These are phyloP conservation scores for Alectoria sarmentosa DNA, from an alignment of 495 filamentous ascomycete genomes.

Conservation along the genomic window DNA sequence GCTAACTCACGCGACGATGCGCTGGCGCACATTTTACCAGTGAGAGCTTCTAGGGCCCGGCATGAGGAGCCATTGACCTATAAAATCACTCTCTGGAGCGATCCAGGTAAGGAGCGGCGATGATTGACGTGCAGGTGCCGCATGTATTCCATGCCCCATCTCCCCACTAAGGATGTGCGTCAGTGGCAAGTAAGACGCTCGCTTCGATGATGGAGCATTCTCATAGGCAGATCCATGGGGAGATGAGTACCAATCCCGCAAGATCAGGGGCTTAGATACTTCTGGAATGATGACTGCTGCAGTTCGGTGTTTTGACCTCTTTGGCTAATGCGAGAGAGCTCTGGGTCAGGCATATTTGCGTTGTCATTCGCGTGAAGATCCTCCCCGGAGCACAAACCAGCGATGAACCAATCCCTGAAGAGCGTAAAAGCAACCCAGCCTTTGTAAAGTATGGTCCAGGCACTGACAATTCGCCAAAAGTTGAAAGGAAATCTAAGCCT, in stretches of 20 bases:
- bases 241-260: constrained; percentile 24
- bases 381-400: constrained; percentile 7
- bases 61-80: constrained; percentile 52
- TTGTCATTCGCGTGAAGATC: constrained; percentile 18
- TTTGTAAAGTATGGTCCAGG: too few relatives aligned
- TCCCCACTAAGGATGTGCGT: constrained; percentile 27
- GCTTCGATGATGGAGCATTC: constrained; percentile 17
- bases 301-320: constrained; percentile 21
- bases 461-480: not conserved
- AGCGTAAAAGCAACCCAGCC: constrained; percentile 4
- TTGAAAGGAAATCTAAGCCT: not conserved
- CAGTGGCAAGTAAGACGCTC: constrained; percentile 28
- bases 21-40: constrained; percentile 88
- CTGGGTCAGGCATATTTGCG: constrained; percentile 15
- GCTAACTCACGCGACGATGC: constrained; percentile 50
- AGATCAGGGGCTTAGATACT: constrained; percentile 17
- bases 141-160: constrained; percentile 23
- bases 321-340: constrained; percentile 22
- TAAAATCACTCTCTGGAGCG: constrained; percentile 33
- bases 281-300: constrained; percentile 3
- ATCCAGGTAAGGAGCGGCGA: constrained; percentile 29
- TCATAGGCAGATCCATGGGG: constrained; percentile 20
- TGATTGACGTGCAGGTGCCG: constrained; percentile 30
- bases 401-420: not conserved
- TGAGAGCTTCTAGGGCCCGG: constrained; percentile 51